Percentiles rank a stretch among this genome's conserved stretches.
These are phyloP conservation scores for Mycena vulgaris DNA, from an alignment of 768 basidiomycete genomes.

Conservation along the genomic window DNA sequence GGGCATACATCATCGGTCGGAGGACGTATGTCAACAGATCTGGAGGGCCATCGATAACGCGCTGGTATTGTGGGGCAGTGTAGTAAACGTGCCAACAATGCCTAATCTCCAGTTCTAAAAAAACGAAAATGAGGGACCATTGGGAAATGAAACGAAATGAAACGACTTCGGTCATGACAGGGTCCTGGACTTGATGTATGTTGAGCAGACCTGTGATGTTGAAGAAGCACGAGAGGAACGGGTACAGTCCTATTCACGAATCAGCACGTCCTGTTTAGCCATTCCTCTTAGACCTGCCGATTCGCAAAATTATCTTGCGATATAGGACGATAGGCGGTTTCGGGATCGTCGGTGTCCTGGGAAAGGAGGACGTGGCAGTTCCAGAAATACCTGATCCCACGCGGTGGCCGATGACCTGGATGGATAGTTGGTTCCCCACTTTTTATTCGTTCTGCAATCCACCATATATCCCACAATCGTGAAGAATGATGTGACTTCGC, in stretches of 20 bases:
- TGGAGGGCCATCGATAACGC: too few species aligned
- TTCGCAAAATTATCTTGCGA: constrained; percentile 26
- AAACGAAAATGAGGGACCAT: neutral
- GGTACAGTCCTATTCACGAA: constrained; percentile 12
- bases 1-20: constrained; percentile 17
- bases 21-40: constrained; percentile 6
- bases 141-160: neutral
- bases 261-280: neutral
- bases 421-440: neutral
- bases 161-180: neutral
- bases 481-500: constrained; percentile 19
- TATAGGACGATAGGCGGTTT: constrained; percentile 12
- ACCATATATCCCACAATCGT: constrained; percentile 26
- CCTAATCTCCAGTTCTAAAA: constrained; percentile 20
- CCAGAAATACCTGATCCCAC: neutral
- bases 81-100: neutral
- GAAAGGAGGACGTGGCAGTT: neutral
- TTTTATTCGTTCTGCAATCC: neutral
- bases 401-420: constrained; percentile 3
- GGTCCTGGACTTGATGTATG: neutral
- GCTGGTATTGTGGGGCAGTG: too few species aligned
- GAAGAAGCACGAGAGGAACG: constrained; percentile 22
- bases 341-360: neutral
- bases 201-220: constrained; percentile 11
- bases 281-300: neutral